Conservation (phyloP, 768 basidiomycete species). For the Cystobasidium ongulense region DNA sequence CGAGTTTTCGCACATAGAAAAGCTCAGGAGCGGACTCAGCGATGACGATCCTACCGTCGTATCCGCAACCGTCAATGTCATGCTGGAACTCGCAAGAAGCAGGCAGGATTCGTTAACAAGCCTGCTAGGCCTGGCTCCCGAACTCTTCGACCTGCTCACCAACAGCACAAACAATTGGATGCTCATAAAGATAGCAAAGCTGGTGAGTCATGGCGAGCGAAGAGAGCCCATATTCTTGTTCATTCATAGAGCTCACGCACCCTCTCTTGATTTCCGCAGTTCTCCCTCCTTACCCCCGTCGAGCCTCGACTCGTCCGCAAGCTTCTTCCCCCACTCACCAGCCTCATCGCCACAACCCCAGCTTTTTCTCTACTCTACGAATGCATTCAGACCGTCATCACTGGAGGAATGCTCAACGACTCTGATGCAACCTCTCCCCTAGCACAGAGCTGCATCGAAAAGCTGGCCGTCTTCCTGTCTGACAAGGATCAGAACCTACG, state of each 20-base stretch:
- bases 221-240: not conserved
- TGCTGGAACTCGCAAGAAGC: slow-evolving; percentile 76
- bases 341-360: slow-evolving; percentile 87
- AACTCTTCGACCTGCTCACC: slow-evolving; percentile 82
- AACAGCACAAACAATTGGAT: slow-evolving; percentile 98
- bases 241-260: too few species aligned
- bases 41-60: slow-evolving; percentile 57
- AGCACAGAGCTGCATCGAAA: slow-evolving; percentile 81
- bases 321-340: slow-evolving; percentile 83
- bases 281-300: slow-evolving; percentile 80
- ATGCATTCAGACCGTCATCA: slow-evolving; percentile 96
- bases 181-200: slow-evolving; percentile 95
- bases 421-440: slow-evolving; percentile 62
- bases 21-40: slow-evolving; percentile 42
- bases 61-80: slow-evolving; percentile 84
- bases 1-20: slow-evolving; percentile 31
- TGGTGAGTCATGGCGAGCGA: slow-evolving; percentile 54
- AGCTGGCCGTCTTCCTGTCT: slow-evolving; percentile 80
- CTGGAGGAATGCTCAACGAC: slow-evolving; percentile 77
- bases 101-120: slow-evolving; percentile 52
- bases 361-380: slow-evolving; percentile 95
- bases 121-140: slow-evolving; percentile 79
- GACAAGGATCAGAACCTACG: slow-evolving; percentile 94
- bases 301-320: slow-evolving; percentile 92
- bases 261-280: slow-evolving; percentile 53